These are phyloP conservation scores for Aspergillus flavus DNA, from an alignment of 2,329 filamentous ascomycete species.

Conservation along the genomic window DNA sequence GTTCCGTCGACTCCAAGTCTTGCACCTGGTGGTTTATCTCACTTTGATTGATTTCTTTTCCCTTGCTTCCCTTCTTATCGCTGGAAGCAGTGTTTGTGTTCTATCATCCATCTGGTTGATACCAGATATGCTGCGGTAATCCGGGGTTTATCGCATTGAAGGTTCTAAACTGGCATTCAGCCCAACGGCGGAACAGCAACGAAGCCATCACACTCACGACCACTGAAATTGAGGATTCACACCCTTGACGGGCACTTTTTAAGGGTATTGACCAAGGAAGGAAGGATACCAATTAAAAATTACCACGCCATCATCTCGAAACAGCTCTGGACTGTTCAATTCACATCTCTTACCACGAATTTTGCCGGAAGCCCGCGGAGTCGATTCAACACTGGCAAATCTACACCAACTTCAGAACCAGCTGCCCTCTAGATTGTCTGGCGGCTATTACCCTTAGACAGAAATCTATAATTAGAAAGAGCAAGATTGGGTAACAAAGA, in stretches of 20 bases:
- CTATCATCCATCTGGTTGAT: not conserved
- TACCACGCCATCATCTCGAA: not conserved
- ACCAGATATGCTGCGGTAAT: slow-evolving; percentile 8
- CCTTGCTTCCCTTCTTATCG: not conserved
- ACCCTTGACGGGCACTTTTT: not conserved
- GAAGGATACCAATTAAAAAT: not conserved
- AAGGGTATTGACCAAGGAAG: not conserved
- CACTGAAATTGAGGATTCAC: not conserved
- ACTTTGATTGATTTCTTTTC: not conserved
- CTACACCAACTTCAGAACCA: not conserved
- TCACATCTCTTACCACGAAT: not conserved
- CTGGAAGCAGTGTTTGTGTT: not conserved
- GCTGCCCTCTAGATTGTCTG: not conserved
- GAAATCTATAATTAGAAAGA: slow-evolving; percentile 1
- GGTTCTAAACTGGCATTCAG: slow-evolving; percentile 2
- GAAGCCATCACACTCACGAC: not conserved
- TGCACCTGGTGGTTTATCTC: not conserved
- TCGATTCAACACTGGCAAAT: slow-evolving; percentile 8
- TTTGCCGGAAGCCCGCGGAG: slow-evolving; percentile 23
- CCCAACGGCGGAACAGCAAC: not conserved
- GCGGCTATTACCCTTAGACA: not conserved
- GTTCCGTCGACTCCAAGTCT: not conserved
- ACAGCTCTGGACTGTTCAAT: not conserved
- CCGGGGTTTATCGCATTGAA: not conserved
- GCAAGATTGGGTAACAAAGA: not conserved